Base-by-base conservation (phyloP, 257 asterid species). In the Scutellaria minor region DNA sequence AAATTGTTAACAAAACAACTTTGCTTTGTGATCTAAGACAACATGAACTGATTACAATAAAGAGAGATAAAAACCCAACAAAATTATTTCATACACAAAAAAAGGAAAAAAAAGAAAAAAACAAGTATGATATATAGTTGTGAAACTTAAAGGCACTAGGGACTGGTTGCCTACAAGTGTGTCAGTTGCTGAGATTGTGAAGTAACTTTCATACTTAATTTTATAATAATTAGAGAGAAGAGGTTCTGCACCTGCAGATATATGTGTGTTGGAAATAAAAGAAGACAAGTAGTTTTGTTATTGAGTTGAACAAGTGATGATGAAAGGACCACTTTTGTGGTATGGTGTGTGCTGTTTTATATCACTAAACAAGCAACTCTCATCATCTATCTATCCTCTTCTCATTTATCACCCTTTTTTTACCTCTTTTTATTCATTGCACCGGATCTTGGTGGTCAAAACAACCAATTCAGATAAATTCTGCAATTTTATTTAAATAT, bases 291-390 rank as follows among this genome's bases (percentile, higher is more conserved):
- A 31, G 37, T 31, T 31, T 31, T 31, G 37, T 31, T 31, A 60
- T 47, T 52, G 6, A 46, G 56, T 24, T 12, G 72, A 64, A 58
- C 15, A 57, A 9, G 18, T 47, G 24, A 42, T 62, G 48, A 41
- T 18, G 39, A 11, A 14, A 66, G 82, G 83, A 74, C 79, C 83
- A 74, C 76, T 50, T 50, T 64, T 58, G 41, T 77, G 74, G 69
- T 68, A 64, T 44, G 64, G 77, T 15, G 42, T 48, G 70, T 68
- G 64, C 11, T 68, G 79, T 14, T 54, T 66, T 35, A 24, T 70
- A 51, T 70, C 64, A 31, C 57, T 37, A 39, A 48, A 56, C 3
- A 13, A 24, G 27, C 2, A 24, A 24, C 27, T 4, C 37, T 4
- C 37, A 31, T 31, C 5, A 31, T 31, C 18, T 18, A 31, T 31